These are phyloP conservation scores for Trichoderma atroviride DNA, from an alignment of 2,329 filamentous ascomycete genomes.

Conservation along the genomic window DNA sequence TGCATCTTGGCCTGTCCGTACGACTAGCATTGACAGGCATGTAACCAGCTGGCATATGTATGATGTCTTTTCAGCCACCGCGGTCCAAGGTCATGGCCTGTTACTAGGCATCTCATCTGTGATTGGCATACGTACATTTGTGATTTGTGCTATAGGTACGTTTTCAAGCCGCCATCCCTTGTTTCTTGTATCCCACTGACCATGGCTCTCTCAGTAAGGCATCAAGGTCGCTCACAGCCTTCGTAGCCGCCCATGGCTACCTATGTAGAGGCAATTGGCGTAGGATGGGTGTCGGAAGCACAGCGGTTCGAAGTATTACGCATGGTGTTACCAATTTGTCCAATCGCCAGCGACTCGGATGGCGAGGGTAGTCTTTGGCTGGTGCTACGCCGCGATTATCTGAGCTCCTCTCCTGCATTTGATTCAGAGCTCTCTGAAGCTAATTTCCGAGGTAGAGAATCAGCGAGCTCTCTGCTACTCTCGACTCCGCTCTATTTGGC, in stretches of 20 bases:
- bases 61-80: neutral
- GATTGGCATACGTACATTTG: neutral
- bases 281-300: neutral
- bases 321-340: neutral
- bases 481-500: neutral
- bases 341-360: neutral
- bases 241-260: no score
- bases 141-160: no score
- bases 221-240: neutral
- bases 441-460: neutral
- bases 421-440: neutral
- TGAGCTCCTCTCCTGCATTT: neutral
- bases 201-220: no score
- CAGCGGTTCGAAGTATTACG: neutral
- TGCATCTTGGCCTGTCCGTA: constrained; percentile 10
- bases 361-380: neutral
- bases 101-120: neutral
- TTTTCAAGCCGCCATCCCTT: no score
- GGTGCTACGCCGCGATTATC: neutral
- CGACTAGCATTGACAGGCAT: constrained; percentile 8
- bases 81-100: neutral
- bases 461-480: neutral
- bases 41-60: neutral
- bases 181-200: no score
- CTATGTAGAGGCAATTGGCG: neutral